phyloP scores from a whole-genome alignment of 441 rosid genomes.

The Croton laevigatus region DNA sequence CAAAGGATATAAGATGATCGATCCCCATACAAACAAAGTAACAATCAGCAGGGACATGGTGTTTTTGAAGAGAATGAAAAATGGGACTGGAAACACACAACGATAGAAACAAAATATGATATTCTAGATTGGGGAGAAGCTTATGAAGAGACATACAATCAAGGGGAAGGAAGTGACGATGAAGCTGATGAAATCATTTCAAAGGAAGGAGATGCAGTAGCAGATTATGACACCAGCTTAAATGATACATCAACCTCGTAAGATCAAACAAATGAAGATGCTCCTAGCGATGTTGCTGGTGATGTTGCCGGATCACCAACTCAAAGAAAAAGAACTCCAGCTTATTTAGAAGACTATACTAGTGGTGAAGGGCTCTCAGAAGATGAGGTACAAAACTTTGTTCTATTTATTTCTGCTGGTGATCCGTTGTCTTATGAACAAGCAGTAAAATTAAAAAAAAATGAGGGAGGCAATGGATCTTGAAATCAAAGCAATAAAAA shows the following conservation, averaged over 20 bases:
- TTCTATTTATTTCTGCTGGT: too few relatives aligned
- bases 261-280: too few relatives aligned
- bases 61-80: not conserved
- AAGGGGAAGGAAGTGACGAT: not conserved
- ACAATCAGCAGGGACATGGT: not conserved
- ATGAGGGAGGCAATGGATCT: not conserved
- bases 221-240: too few relatives aligned
- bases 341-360: not conserved
- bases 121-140: too few relatives aligned
- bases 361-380: not conserved
- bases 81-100: not conserved
- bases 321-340: not conserved
- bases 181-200: not conserved
- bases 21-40: not conserved
- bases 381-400: not conserved
- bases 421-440: not conserved
- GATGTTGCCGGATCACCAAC: too few relatives aligned
- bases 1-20: not conserved
- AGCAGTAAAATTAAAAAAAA: not conserved
- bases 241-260: too few relatives aligned
- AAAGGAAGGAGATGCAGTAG: not conserved
- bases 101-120: rapidly evolving
- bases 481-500: not conserved
- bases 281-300: too few relatives aligned
- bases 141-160: too few relatives aligned